Conservation (phyloP, 306 rosid species). For the Casuarina glauca region DNA sequence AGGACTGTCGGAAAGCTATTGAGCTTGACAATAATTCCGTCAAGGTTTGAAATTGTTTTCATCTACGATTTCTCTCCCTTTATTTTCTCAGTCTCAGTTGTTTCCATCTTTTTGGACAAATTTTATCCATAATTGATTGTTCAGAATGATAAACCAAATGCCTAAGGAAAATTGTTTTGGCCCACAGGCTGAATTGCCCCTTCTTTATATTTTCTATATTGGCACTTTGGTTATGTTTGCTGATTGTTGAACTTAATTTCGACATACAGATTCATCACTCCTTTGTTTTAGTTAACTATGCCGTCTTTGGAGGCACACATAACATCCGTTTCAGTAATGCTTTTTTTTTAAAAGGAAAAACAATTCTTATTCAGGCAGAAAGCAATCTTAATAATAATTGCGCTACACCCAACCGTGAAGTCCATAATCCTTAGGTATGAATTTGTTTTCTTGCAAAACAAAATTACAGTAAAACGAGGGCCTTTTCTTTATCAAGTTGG, state of each 20-base stretch:
- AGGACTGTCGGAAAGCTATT: slow-evolving; percentile 81
- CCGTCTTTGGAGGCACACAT: background rate
- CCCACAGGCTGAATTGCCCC: background rate
- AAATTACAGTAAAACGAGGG: too few species aligned
- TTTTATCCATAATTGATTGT: background rate
- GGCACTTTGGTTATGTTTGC: background rate
- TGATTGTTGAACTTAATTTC: background rate
- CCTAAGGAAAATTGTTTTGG: background rate
- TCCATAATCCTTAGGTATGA: too few species aligned
- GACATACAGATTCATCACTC: too few species aligned
- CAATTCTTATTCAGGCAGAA: background rate
- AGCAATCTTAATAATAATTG: too few species aligned
- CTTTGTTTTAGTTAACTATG: background rate
- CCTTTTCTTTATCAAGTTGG: too few species aligned
- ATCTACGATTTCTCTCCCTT: background rate
- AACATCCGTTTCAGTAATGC: background rate
- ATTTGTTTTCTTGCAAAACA: too few species aligned
- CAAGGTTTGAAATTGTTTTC: slow-evolving; percentile 53
- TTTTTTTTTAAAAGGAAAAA: background rate
- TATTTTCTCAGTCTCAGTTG: background rate
- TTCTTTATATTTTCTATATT: background rate
- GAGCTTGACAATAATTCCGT: slow-evolving; percentile 66
- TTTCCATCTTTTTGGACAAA: background rate
- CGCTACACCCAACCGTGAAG: too few species aligned
- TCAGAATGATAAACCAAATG: background rate